Evolutionary conservation across 192 early-diverging fungal genomes (phyloP), one percentile per base, ranked within the genome.

Genomic region (Rhizophagus prolifer): DNA sequence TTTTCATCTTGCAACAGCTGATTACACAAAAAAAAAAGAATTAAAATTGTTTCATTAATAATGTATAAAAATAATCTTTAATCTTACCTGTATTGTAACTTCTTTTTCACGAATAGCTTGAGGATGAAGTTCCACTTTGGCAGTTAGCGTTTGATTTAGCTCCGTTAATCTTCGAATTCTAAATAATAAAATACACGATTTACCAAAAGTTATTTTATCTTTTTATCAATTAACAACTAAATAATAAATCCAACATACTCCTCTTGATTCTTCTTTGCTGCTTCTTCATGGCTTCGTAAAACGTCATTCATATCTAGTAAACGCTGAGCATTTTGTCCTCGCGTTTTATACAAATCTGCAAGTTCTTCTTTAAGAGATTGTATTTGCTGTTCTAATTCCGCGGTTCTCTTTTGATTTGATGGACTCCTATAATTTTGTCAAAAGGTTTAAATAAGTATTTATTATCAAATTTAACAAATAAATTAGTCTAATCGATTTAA

Each of bases 1-100:
- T 96, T 81, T 86, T 99, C 97, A 81, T 99, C 97, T 83, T 94
- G 93, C 64, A 97, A 78, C 28, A 96, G 89, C 91, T 95, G 61
- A 34, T 23, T 25, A 8, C 46, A 26, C 21, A 50, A 28, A 16
- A 30, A 26, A n/a, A 28, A 70, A 38, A 47, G 3, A 9, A 44
- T 73, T n/a, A 28, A 14, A 63, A 28, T 3, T 3, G 38, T 21
- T 47, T 58, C 10, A 62, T 38, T 0, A 50, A 14, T 41, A 58
- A 21, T 36, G 19, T 54, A 54, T 6, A 31, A 31, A 31, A 30
- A 30, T 28, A 12, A 47, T 16, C 1, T 21, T 44, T 50, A n/a
- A 19, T 7, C 62, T 66, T 74, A 91, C 91, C 83, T 94, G 94
- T 66, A 99, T 97, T 2, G 92, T 93, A n/a, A 90, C 85, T 76